Base-by-base conservation (phyloP, 768 basidiomycete genomes). In the Aureoboletus auriporus region DNA sequence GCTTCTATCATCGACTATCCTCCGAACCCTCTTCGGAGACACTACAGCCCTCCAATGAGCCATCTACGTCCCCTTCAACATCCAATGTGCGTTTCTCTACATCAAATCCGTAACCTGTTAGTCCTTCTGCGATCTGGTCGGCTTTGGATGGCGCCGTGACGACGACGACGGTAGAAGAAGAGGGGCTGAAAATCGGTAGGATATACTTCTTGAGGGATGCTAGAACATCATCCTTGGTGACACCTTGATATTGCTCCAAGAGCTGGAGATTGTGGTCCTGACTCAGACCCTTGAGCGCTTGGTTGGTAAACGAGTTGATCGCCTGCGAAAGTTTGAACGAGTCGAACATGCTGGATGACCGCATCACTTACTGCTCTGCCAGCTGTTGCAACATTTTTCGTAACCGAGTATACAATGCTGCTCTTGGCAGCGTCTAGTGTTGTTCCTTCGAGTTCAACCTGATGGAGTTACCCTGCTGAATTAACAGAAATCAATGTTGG, bases 401-500 rank as follows among this genome's bases (percentile, higher is more conserved):
- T 82, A 9, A 93, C 86, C 8, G 76, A 75, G 59, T 84, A 97
- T 5, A 96, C 93, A 53, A 96, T 85, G 41, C 83, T 88, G 54
- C 90, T 93, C 73, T 95, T 93, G 5, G 93, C 91, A 0, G 90
- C 87, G 56, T 97, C 93, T 33, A 98, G 69, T 8, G 83, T 82
- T 1, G 88, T 85, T 45, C 84, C 77, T 34, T 92, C 87, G 8
- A 99, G 71, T 35, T 78, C 75, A 56, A 95, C 81, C 93, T 97
- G 51, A 45, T 34, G 34, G 36, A 26, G 11, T 44, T 29, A 42
- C 51, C 23, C 6, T 16, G 2, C 35, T 55, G 40, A 50, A 53
- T 9, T 14, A 14, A 17, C 10, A 9, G 11, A 12, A 11, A 37
- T 14, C 14, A 38, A 37, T 20, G 13, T 16, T 16, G 36, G 41